Base-by-base conservation (phyloP, 257 asterid genomes). In the Schizonepeta tenuifolia region DNA sequence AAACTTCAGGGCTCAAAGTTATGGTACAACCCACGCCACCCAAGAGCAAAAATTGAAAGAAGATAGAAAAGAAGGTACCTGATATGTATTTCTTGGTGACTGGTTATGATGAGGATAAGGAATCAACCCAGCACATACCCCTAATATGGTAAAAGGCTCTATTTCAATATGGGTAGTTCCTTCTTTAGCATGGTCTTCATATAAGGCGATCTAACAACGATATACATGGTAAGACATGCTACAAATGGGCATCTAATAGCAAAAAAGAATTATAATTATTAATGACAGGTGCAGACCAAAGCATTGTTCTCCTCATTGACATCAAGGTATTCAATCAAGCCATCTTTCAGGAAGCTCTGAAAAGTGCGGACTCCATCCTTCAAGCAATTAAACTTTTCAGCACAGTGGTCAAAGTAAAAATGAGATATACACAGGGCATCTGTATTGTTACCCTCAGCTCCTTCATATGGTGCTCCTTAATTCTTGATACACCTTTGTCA, bases 61-160 rank as follows among this genome's bases (percentile, higher is more conserved):
- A 64, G 31, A 18, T 10, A 33, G 53, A 10, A 21, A 41, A 3
- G 3, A 5, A 64, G 36, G 56, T 64, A 92, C 96, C 93, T 94
- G 99, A 82, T 91, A 94, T 28, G 99, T 94, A 83, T 94, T 94
- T 82, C 99, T 87, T 63, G 99, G 99, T 18, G 99, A 94, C 87
- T 94, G 99, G 76, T 91, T 94, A 86, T 94, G 99, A 87, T 94
- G 99, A 67, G 99, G 99, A 85, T 86, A 94, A 64, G 99, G 99
- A 71, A 94, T 94, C 90, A 94, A 81, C 67, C 99, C 99, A 70
- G 99, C 99, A 77, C 79, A 63, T 24, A 89, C 90, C 66, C 99
- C 97, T 65, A 94, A 80, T 80, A 94, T 91, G 71, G 99, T 94
- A 72, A 94, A 86, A 74, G 99, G 99, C 79, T 94, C 99, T 65